Conservation (phyloP, 352 stramenopile species). For the Pythium sukuiense region DNA sequence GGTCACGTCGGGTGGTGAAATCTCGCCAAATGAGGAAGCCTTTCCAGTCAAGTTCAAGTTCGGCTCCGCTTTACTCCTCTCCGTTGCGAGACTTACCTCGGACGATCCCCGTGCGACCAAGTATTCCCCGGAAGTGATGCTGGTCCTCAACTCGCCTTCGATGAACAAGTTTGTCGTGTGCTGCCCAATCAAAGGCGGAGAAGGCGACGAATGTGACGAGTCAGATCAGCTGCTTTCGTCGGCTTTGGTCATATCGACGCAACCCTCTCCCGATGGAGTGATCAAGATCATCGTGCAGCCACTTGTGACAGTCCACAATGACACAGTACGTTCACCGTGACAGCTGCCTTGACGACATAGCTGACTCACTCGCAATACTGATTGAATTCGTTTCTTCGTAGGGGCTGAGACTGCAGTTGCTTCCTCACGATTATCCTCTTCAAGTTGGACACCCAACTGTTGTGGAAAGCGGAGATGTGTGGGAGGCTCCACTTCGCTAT, state of each 20-base stretch:
- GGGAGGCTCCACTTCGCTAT: constrained; percentile 12
- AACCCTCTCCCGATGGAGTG: neutral
- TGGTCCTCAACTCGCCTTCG: constrained; percentile 1
- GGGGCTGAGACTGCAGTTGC: constrained; percentile 12
- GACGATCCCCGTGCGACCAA: neutral
- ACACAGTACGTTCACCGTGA: constrained; percentile 17
- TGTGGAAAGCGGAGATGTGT: neutral
- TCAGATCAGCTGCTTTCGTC: constrained; percentile 1
- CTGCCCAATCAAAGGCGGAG: neutral
- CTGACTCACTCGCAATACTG: neutral
- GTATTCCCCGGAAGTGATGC: constrained; percentile 8
- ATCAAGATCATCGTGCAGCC: constrained; percentile 13
- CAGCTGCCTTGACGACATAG: too few species aligned
- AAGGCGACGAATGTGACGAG: neutral
- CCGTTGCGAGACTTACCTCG: neutral
- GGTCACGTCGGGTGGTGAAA: constrained; percentile 5
- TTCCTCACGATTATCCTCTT: neutral
- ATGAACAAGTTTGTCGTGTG: constrained; percentile 5
- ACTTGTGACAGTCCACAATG: constrained; percentile 26
- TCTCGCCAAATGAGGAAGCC: neutral
- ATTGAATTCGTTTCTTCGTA: neutral
- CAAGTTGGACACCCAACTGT: neutral
- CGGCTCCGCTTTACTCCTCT: neutral
- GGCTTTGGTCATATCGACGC: constrained; percentile 12
- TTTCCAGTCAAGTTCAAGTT: neutral